Conservation (phyloP, 768 basidiomycete species). For the Harrya chromipes region DNA sequence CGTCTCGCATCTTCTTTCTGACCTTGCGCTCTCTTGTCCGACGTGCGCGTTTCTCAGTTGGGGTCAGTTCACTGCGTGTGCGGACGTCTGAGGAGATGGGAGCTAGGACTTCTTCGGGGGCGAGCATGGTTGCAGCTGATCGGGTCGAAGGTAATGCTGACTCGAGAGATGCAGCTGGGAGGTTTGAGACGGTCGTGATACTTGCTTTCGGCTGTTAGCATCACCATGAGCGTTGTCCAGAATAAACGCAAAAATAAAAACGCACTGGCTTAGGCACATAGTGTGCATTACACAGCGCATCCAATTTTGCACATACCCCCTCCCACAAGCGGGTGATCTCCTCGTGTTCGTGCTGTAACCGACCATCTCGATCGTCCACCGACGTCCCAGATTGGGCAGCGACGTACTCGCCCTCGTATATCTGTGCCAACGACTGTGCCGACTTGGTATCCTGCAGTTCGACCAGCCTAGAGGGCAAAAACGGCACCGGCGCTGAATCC, state of each 20-base stretch:
- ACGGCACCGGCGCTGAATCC: constrained; percentile 72
- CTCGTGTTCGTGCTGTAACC: constrained; percentile 82
- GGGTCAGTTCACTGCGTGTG: constrained; percentile 78
- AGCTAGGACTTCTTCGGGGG: constrained; percentile 89
- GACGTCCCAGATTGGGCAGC: constrained; percentile 53
- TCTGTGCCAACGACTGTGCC: constrained; percentile 85
- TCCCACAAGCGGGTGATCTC: constrained; percentile 86
- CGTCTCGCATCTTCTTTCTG: constrained; percentile 64
- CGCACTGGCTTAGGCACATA: constrained; percentile 91
- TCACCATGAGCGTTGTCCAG: background rate
- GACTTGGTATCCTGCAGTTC: constrained; percentile 90
- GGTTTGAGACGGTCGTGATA: constrained; percentile 81
- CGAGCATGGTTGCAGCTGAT: constrained; percentile 74
- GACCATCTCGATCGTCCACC: constrained; percentile 82
- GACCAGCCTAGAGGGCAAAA: constrained; percentile 85
- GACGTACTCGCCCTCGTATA: constrained; percentile 92
- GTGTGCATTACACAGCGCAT: constrained; percentile 92
- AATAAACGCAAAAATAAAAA: constrained; percentile 8
- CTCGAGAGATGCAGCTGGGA: constrained; percentile 79
- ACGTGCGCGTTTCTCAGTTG: constrained; percentile 72
- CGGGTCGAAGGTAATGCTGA: constrained; percentile 85
- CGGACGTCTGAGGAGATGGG: constrained; percentile 51
- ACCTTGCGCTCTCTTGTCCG: constrained; percentile 68
- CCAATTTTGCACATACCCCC: constrained; percentile 79
- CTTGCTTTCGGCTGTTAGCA: constrained; percentile 73